These are phyloP conservation scores for Phytophthora capsici DNA, from an alignment of 352 stramenopile genomes.

Conservation along the genomic window DNA sequence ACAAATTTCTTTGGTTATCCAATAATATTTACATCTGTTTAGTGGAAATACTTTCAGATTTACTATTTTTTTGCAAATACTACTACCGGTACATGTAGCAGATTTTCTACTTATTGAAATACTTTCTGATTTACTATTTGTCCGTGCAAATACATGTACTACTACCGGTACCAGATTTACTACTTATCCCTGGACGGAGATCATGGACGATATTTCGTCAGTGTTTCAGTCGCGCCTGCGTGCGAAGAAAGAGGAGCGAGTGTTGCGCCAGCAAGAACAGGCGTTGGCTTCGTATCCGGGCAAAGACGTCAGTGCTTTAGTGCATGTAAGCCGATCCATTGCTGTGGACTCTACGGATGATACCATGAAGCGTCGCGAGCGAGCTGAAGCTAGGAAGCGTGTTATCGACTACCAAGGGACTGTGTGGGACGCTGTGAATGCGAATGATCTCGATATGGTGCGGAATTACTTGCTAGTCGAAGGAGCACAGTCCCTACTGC, in stretches of 20 bases:
- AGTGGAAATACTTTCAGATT: too few species aligned
- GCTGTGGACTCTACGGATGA: conserved; percentile 34
- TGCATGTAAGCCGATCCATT: neutral
- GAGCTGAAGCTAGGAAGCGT: conserved; percentile 59
- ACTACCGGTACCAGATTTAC: too few species aligned
- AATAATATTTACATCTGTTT: too few species aligned
- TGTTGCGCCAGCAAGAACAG: conserved; percentile 27
- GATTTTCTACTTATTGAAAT: too few species aligned
- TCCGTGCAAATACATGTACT: too few species aligned
- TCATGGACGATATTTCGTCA: neutral
- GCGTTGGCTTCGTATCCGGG: neutral
- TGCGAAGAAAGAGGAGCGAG: conserved; percentile 67
- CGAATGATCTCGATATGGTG: conserved; percentile 58
- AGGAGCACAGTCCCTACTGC: conserved; percentile 50
- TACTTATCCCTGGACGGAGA: too few species aligned
- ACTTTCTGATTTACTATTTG: too few species aligned
- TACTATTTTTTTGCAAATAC: too few species aligned
- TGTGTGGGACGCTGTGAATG: conserved; percentile 60
- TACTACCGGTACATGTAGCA: too few species aligned
- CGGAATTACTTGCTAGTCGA: conserved; percentile 72
- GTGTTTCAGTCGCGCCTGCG: conserved; percentile 61
- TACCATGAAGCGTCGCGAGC: conserved; percentile 41
- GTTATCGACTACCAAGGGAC: conserved; percentile 62
- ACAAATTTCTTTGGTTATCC: too few species aligned
- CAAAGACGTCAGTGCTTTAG: conserved; percentile 8